Conservation (phyloP, 2,329 filamentous ascomycete genomes). For the Colletotrichum graminicola region DNA sequence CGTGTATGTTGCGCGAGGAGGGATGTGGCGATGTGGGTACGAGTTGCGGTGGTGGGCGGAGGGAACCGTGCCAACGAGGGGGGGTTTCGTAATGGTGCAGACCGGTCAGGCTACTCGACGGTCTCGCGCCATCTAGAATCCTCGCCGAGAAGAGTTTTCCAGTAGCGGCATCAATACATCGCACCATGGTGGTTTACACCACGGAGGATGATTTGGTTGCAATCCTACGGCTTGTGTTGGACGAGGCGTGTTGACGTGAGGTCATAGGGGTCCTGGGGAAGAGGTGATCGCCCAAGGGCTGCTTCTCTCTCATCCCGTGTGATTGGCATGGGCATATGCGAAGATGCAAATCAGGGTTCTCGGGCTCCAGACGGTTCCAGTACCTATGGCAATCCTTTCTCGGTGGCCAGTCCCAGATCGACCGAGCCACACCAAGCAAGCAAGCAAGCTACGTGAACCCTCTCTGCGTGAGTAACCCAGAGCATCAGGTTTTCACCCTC, state of each 20-base stretch:
- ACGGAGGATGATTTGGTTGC: not conserved
- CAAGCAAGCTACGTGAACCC: not conserved
- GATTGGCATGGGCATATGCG: not conserved
- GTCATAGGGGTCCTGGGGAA: conserved; percentile 37
- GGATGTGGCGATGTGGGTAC: not conserved
- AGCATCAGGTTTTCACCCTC: not conserved
- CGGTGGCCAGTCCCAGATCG: not conserved
- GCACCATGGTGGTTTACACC: not conserved
- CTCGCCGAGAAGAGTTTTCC: not conserved
- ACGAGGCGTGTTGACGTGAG: conserved; percentile 20
- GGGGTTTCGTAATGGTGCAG: conserved; percentile 37
- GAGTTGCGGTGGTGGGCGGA: conserved; percentile 3
- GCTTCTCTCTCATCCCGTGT: not conserved
- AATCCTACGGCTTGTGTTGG: not conserved
- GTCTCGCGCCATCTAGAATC: not conserved
- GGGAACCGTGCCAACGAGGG: not conserved
- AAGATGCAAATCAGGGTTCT: conserved; percentile 7
- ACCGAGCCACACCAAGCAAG: not conserved
- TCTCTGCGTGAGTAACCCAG: not conserved
- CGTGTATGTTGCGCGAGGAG: not conserved
- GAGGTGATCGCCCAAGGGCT: conserved; percentile 19
- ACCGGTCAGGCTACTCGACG: conserved; percentile 12
- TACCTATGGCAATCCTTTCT: conserved; percentile 2
- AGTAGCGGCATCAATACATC: not conserved
- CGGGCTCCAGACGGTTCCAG: not conserved